Base-by-base conservation (phyloP, 305 asterid species). In the Fraxinus angustifolia region DNA sequence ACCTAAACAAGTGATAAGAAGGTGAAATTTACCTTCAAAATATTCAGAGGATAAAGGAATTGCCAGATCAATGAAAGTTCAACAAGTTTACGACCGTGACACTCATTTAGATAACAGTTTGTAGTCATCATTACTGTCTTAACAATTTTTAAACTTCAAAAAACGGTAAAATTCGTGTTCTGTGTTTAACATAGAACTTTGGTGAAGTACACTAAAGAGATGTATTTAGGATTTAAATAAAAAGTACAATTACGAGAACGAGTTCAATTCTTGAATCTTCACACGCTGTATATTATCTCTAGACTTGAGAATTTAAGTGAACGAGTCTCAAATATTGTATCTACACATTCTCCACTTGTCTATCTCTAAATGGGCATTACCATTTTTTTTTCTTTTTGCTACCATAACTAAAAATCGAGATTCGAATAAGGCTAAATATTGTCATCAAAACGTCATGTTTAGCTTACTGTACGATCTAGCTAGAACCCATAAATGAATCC, bases 1-100 rank as follows among this genome's bases (percentile, higher is more conserved):
- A 86, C 88, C 95, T 92, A 65, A 68, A 1, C 60, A 77, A 19
- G 72, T n/a, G 34, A 45, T 5, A 11, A 70, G 2, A 30, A 19
- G 45, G 12, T 31, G 21, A 68, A 68, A 3, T 30, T 68, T 30
- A 11, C 23, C 4, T 70, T 31, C 75, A 31, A 30, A 70, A 70
- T 70, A 12, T 26, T 23, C 2, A 21, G n/a, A 10, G 8, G 36
- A 23, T 23, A 6, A 31, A 16, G 2, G 75, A 70, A 28, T 70
- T 31, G 75, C 42, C 42, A 2, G 35, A 70, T 67, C n/a, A 11
- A 28, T 67, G 73, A 30, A 26, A 26, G 14, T 62, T 23, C 34
- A 62, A 62, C n/a, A 62, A 19, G 72, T 62, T 8, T 26, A 10
- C 33, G 34, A 62, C n/a, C 35, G 6, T 65, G 17, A 21, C 35